Evolutionary conservation across 1,284 basidiomycete genomes (phyloP), one percentile per base, ranked within the genome.

Genomic region (Flammula alnicola): DNA sequence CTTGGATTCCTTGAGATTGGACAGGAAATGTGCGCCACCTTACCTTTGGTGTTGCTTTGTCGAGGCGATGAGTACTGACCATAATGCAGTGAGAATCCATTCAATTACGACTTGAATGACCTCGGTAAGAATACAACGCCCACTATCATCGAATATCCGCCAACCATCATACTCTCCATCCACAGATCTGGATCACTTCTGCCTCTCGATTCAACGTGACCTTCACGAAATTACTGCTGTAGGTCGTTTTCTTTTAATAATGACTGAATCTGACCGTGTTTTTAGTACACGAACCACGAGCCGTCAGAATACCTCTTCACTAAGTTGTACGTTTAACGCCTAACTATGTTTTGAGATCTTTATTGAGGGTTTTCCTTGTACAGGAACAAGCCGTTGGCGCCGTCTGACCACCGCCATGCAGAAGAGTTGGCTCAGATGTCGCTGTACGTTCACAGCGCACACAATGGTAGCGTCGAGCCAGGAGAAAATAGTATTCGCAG

Each of bases 1-100:
- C 70, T 81, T 27, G 82, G 84, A 16, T 86, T 88, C 73, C 74
- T 87, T 16, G 84, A 86, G 59, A 84, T 86, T 35, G 83, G 83
- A 17, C 79, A 81, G 54, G 83, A 86, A 59, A 83, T 86, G 80
- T 83, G 52, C 27, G 77, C 66, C 10, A 44, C 44, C 17, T 38
- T 16, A 16, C 22, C 10, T 31, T 39, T n/a, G 3, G n/a, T 14
- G 19, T 32, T 2, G 12, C 5, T 11, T 20, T 39, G 8, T 19
- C 45, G 8, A 32, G 11, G 27, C 4, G 5, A 3, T 36, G 4
- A 8, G 5, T 44, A 0, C n/a, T n/a, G n/a, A n/a, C n/a, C n/a
- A n/a, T n/a, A n/a, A 11, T 17, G 17, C 56, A 83, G 81, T 52
- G 83, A 85, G 62, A 83, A 86, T 59, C 84, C 84, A 0, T 85